Evolutionary conservation across 306 rosid genomes (phyloP), one percentile per base, ranked within the genome.

Genomic region (Coriaria nepalensis): DNA sequence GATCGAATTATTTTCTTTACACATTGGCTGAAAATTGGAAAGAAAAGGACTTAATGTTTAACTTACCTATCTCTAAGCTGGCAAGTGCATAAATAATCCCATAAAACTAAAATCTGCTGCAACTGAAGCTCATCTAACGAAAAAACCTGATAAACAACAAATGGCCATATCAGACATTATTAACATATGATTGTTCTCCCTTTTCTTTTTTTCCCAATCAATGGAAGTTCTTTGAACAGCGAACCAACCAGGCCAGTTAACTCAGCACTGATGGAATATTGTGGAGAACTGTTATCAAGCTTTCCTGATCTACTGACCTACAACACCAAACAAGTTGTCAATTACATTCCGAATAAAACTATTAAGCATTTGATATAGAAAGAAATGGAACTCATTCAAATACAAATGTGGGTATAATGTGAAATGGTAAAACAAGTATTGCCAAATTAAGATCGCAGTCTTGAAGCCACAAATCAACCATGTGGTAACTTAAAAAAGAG

Each of bases 11-110:
- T n/a, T n/a, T n/a, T n/a, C n/a, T n/a, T n/a, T n/a, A n/a, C n/a
- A n/a, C n/a, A n/a, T n/a, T n/a, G n/a, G n/a, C n/a, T n/a, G n/a
- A n/a, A n/a, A n/a, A n/a, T n/a, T n/a, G n/a, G n/a, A n/a, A n/a
- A n/a, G n/a, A n/a, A n/a, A n/a, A n/a, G n/a, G n/a, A n/a, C n/a
- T n/a, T 15, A 50, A 38, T 4, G 63, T 57, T 50, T 43, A 44
- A 72, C 94, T 74, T 68, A 88, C 97, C 64, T 84, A 45, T 84
- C 87, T 61, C 95, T 74, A 56, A 88, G 71, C 62, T 64, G 79
- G 49, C 77, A 78, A 35, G 64, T 77, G 76, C 72, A 65, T 15
- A 88, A 47, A 66, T 74, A 83, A 78, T 88, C 86, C 80, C 78
- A 88, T 35, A 84, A 59, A 58, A 68, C 44, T 47, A 79, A 68